Base-by-base conservation (phyloP, 352 stramenopile genomes). In the Globisporangium ultimum region DNA sequence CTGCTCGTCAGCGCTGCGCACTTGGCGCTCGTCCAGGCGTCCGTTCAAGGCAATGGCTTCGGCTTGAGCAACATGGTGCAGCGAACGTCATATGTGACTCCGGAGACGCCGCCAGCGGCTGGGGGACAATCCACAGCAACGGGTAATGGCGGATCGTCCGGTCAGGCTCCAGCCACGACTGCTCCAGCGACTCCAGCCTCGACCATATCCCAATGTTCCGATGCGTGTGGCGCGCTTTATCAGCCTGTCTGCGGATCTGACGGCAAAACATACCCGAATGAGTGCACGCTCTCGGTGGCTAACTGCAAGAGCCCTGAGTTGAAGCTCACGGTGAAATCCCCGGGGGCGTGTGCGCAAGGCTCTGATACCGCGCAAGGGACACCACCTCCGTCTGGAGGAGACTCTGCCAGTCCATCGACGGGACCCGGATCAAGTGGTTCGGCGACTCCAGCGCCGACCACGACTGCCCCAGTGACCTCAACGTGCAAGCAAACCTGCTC, bases 241-340 rank as follows among this genome's bases (percentile, higher is more conserved):
- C 21, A 49, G 20, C 49, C 57, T 11, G 69, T 76, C 22, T 76
- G 69, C 32, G 69, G 69, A 22, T 71, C 55, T 46, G 60, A 76
- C 43, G 62, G 62, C 43, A 72, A 71, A 51, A 76, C 69, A 8
- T 76, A 76, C 55, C 17, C 21, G 15, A 52, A 59, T 20, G 41
- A 14, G 9, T 59, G 53, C 40, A n/a, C 41, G 42, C 46, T 59
- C 28, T 21, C 10, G 22, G 40, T 45, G 41, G 53, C 53, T 15
- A 28, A 51, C 41, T 59, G 53, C 42, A 59, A 52, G 24, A 45
- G 11, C 15, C n/a, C 53, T 13, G 12, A 18, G 53, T 32, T 32
- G 24, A 32, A 32, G 24, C 53, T 59, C 24, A 45, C 22, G 17
- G 41, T 51, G 22, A 38, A 49, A n/a, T 24, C 17, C 42, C 14